Evolutionary conservation across 108 stramenopile genomes (phyloP).

Genomic region (Fistulifera solaris): DNA sequence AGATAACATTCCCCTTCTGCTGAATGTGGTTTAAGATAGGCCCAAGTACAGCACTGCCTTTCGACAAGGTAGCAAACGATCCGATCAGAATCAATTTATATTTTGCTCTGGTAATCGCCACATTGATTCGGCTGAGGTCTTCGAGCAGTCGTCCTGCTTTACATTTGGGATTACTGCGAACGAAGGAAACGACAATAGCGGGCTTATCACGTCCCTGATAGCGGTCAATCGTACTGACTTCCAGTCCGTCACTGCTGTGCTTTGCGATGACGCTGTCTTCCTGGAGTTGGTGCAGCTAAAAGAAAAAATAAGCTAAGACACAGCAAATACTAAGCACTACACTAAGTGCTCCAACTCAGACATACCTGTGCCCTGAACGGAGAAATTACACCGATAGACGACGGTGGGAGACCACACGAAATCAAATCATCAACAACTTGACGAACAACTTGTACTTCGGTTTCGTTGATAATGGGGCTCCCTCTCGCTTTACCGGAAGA

Average conservation of each 20-base stretch:
- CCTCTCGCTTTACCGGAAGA: constrained; percentile 11
- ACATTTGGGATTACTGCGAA: constrained; percentile 65
- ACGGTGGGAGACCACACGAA: constrained; percentile 32
- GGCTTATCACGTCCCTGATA: constrained; percentile 90
- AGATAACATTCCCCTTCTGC: constrained; percentile 1
- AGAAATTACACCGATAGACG: constrained; percentile 75
- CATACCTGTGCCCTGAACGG: constrained; percentile 90
- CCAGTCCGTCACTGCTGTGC: constrained; percentile 53
- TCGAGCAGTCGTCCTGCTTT: constrained; percentile 63
- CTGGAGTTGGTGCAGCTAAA: constrained; percentile 20
- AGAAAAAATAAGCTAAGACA: background rate
- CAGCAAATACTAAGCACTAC: background rate
- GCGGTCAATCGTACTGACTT: constrained; percentile 82
- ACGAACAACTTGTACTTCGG: constrained; percentile 48
- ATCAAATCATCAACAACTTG: constrained; percentile 32
- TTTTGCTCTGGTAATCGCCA: constrained; percentile 86
- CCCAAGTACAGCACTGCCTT: constrained; percentile 52
- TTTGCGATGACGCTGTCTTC: constrained; percentile 10
- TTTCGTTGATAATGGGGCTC: constrained; percentile 43
- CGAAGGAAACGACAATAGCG: constrained; percentile 77
- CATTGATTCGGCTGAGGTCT: constrained; percentile 80
- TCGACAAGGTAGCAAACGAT: constrained; percentile 50
- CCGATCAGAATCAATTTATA: constrained; percentile 83
- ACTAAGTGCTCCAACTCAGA: background rate
- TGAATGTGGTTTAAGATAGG: constrained; percentile 20